These are phyloP conservation scores for Ceratocystis ficicola DNA, from an alignment of 2,329 filamentous ascomycete genomes.

Conservation along the genomic window DNA sequence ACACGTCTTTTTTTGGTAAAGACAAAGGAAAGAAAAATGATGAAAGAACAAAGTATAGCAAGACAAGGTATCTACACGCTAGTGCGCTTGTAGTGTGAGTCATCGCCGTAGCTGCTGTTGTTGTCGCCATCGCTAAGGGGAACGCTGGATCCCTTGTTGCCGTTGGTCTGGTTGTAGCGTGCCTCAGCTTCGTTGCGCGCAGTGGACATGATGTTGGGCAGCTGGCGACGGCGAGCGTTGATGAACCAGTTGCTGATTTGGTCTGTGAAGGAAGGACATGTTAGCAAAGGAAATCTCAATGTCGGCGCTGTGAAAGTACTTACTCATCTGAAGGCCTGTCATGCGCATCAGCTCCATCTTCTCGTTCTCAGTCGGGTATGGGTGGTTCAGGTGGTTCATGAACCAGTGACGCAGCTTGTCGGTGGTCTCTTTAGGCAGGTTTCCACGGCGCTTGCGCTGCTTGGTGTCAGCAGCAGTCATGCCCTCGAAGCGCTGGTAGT, in stretches of 20 bases:
- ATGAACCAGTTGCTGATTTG: conserved; percentile 75
- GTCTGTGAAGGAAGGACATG: conserved; percentile 33
- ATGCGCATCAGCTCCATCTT: conserved; percentile 68
- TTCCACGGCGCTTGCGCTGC: conserved; percentile 58
- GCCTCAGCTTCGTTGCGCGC: conserved; percentile 41
- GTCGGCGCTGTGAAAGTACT: conserved; percentile 30
- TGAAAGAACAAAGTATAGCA: not conserved
- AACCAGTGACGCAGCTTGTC: conserved; percentile 75
- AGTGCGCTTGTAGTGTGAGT: conserved; percentile 35
- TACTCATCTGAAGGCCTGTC: conserved; percentile 68
- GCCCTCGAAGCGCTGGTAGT: conserved; percentile 34
- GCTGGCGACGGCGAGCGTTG: conserved; percentile 56
- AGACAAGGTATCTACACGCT: conserved; percentile 32
- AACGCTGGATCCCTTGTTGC: conserved; percentile 28
- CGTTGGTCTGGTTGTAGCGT: conserved; percentile 25
- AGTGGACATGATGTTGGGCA: conserved; percentile 45
- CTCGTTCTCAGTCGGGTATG: conserved; percentile 79
- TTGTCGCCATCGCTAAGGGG: conserved; percentile 39
- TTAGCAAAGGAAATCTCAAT: conserved; percentile 3
- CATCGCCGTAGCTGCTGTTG: conserved; percentile 35
- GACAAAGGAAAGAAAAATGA: not conserved
- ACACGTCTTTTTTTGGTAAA: conserved; percentile 1
- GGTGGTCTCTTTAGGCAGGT: conserved; percentile 81
- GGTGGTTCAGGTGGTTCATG: conserved; percentile 60
- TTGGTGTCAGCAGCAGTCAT: conserved; percentile 36